Percentiles rank a stretch among this genome's conserved stretches.
phyloP scores from a whole-genome alignment of 768 basidiomycete genomes.

The Suillus americanus region DNA sequence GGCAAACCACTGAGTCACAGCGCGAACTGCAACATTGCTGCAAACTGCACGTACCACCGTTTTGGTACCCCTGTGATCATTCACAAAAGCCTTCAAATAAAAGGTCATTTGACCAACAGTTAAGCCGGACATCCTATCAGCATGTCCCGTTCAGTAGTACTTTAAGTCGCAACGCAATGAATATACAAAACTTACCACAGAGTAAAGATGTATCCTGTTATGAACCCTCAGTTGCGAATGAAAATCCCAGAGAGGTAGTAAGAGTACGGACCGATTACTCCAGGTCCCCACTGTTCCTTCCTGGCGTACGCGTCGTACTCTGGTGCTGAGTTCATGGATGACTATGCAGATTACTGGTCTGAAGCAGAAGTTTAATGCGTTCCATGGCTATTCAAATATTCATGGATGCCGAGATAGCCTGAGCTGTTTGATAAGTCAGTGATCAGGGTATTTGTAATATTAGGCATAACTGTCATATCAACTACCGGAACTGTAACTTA shows the following conservation, averaged over 20 bases:
- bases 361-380: neutral
- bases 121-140: neutral
- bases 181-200: neutral
- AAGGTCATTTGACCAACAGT: neutral
- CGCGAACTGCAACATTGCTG: neutral
- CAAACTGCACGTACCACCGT: neutral
- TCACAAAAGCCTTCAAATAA: neutral
- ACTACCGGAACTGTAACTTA: too few relatives aligned
- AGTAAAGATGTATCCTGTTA: neutral
- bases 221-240: neutral
- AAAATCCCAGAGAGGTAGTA: neutral
- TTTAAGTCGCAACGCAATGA: neutral
- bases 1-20: neutral
- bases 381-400: too few relatives aligned
- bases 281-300: neutral
- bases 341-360: neutral
- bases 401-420: too few relatives aligned
- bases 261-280: neutral
- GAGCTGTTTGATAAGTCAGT: too few relatives aligned
- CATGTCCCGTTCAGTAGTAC: neutral
- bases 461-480: too few relatives aligned
- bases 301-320: accelerated
- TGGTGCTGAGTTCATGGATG: neutral
- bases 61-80: neutral
- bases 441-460: too few relatives aligned